Evolutionary conservation across 2,329 filamentous ascomycete species (phyloP).

Genomic region (Amauroascus niger): DNA sequence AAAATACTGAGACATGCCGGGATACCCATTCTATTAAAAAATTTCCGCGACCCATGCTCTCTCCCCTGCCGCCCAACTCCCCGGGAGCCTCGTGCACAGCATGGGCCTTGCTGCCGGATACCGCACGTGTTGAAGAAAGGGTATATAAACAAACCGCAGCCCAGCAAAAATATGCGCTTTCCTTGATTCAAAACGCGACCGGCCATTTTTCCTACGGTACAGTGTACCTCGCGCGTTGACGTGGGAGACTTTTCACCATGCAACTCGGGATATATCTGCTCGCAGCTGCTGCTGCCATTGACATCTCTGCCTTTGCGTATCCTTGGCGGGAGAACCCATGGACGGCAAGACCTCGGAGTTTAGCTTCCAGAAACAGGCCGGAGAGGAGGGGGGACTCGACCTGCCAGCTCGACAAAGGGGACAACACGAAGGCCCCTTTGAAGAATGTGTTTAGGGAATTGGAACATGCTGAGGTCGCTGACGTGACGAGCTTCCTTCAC

Average conservation of each 20-base stretch:
- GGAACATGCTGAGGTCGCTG: slow-evolving; percentile 3
- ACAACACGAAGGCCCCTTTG: slow-evolving; percentile 3
- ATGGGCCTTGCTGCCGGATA: background rate
- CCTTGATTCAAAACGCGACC: background rate
- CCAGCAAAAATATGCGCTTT: background rate
- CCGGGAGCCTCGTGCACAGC: slow-evolving; percentile 1
- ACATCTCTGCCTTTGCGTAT: slow-evolving; percentile 2
- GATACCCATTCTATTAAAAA: background rate
- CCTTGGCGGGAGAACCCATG: slow-evolving; percentile 1
- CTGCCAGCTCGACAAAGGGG: background rate
- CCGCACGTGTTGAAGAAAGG: background rate
- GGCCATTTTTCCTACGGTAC: background rate
- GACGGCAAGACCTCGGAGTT: background rate
- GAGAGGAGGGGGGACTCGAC: background rate
- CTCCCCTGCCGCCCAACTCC: background rate
- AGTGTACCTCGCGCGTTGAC: background rate
- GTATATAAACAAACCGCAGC: background rate
- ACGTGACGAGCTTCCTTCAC: slow-evolving; percentile 8
- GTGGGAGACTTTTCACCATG: background rate
- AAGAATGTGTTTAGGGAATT: slow-evolving; percentile 7
- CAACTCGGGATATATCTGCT: slow-evolving; percentile 2
- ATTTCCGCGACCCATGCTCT: background rate
- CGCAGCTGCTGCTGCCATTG: slow-evolving; percentile 6
- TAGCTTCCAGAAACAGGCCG: background rate
- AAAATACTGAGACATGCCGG: slow-evolving; percentile 7